Conservation (phyloP, 2,329 filamentous ascomycete genomes). For the Fusarium hainanense region DNA sequence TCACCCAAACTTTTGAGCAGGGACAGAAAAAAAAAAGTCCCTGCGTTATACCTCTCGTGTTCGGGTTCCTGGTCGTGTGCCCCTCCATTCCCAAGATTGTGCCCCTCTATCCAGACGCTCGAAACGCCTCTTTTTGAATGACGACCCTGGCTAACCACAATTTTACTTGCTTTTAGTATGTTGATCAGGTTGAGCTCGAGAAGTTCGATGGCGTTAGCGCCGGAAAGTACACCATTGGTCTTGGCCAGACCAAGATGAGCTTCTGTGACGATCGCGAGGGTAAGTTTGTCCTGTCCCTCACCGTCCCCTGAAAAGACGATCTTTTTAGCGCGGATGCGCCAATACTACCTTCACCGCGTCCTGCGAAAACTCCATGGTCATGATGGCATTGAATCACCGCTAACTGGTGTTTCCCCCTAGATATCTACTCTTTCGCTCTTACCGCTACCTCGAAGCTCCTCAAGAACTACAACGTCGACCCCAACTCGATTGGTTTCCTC, state of each 20-base stretch:
- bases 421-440: slow-evolving; percentile 88
- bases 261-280: slow-evolving; percentile 92
- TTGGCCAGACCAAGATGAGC: slow-evolving; percentile 91
- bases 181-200: slow-evolving; percentile 84
- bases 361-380: slow-evolving; percentile 2
- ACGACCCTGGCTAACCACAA: slow-evolving; percentile 46
- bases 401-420: slow-evolving; percentile 56
- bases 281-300: slow-evolving; percentile 51
- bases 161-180: slow-evolving; percentile 67
- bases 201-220: slow-evolving; percentile 85
- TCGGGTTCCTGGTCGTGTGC: slow-evolving; percentile 42
- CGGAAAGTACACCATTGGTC: slow-evolving; percentile 91
- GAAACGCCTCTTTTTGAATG: slow-evolving; percentile 22
- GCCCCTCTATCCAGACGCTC: slow-evolving; percentile 40
- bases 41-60: slow-evolving; percentile 35
- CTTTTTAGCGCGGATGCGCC: slow-evolving; percentile 12
- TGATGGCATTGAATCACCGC: slow-evolving; percentile 18
- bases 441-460: slow-evolving; percentile 82
- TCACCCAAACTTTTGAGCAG: slow-evolving; percentile 35
- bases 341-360: slow-evolving; percentile 12
- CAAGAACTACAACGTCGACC: slow-evolving; percentile 85
- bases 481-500: slow-evolving; percentile 80
- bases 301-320: slow-evolving; percentile 16
- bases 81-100: slow-evolving; percentile 39
- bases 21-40: slow-evolving; percentile 34